Conservation (phyloP, 768 basidiomycete genomes). For the Pulveroboletus sp. region DNA sequence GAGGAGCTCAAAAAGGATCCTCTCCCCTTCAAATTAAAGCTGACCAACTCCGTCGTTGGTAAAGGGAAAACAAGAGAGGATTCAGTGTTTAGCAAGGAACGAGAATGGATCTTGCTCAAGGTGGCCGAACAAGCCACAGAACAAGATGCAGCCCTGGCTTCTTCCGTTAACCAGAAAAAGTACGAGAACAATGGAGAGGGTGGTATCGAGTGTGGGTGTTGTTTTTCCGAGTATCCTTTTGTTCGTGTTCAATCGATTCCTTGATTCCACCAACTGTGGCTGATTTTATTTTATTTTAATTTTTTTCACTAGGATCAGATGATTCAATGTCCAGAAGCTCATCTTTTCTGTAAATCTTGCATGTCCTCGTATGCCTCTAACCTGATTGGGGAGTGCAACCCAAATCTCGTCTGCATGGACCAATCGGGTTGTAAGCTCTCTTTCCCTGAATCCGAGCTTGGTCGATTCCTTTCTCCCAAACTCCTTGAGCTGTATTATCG, state of each 20-base stretch:
- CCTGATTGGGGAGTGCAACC: conserved; percentile 58
- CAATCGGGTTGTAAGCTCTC: conserved; percentile 62
- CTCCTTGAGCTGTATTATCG: conserved; percentile 67
- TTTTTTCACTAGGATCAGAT: conserved; percentile 57
- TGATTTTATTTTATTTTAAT: no score
- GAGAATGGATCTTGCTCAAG: conserved; percentile 44
- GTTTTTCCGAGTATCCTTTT: conserved; percentile 68
- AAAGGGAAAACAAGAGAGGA: conserved; percentile 41
- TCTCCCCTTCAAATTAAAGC: conserved; percentile 38
- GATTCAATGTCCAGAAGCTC: conserved; percentile 85
- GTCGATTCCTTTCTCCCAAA: conserved; percentile 61
- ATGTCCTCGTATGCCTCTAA: conserved; percentile 64
- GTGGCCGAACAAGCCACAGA: conserved; percentile 23
- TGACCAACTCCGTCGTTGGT: conserved; percentile 31
- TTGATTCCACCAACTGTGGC: not conserved
- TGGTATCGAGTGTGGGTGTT: conserved; percentile 85
- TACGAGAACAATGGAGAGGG: conserved; percentile 50
- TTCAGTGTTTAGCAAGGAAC: conserved; percentile 41
- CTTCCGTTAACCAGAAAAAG: conserved; percentile 37
- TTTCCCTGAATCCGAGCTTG: conserved; percentile 67
- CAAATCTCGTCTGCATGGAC: conserved; percentile 76
- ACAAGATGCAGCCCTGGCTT: conserved; percentile 29
- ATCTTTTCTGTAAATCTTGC: conserved; percentile 79
- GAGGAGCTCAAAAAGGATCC: conserved; percentile 29
- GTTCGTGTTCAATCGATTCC: conserved; percentile 38